These are phyloP conservation scores for Sordariomycetes sp. DNA, from an alignment of 2,329 filamentous ascomycete species.

Conservation along the genomic window DNA sequence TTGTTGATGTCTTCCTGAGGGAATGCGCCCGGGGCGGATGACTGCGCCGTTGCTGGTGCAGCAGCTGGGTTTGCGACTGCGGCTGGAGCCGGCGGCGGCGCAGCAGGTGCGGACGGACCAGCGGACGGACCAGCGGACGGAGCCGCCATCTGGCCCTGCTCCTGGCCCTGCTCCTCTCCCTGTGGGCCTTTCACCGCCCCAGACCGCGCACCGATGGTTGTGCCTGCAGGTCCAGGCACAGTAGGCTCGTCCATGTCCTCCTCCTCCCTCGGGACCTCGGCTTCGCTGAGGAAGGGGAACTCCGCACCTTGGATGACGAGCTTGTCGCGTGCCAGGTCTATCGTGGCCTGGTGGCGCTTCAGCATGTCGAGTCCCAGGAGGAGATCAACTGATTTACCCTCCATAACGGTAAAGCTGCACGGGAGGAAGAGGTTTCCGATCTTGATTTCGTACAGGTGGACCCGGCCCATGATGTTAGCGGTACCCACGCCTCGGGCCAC, in stretches of 20 bases:
- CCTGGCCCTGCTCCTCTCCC: conserved; percentile 4
- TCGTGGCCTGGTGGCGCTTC: conserved; percentile 85
- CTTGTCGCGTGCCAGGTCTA: conserved; percentile 76
- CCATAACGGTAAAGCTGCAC: conserved; percentile 98
- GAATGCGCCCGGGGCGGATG: conserved; percentile 16
- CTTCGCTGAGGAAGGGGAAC: conserved; percentile 82
- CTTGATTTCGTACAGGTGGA: conserved; percentile 90
- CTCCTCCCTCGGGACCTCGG: conserved; percentile 80
- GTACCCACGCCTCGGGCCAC: conserved; percentile 91
- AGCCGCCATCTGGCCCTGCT: conserved; percentile 8
- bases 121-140: conserved; percentile 10
- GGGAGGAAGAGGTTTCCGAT: conserved; percentile 80
- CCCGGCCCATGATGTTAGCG: conserved; percentile 85
- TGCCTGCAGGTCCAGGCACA: conserved; percentile 77
- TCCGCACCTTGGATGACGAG: conserved; percentile 82
- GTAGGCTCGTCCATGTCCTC: conserved; percentile 77
- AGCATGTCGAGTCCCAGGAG: conserved; percentile 93
- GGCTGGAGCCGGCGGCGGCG: conserved; percentile 8
- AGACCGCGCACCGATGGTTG: conserved; percentile 72
- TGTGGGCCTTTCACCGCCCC: conserved; percentile 57
- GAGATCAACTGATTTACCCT: conserved; percentile 91
- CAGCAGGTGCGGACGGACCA: conserved; percentile 3
- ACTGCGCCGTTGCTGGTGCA: conserved; percentile 14
- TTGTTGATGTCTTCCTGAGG: conserved; percentile 62
- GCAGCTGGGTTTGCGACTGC: conserved; percentile 15